phyloP scores from a whole-genome alignment of 441 rosid species.

The Gossypium davidsonii region DNA sequence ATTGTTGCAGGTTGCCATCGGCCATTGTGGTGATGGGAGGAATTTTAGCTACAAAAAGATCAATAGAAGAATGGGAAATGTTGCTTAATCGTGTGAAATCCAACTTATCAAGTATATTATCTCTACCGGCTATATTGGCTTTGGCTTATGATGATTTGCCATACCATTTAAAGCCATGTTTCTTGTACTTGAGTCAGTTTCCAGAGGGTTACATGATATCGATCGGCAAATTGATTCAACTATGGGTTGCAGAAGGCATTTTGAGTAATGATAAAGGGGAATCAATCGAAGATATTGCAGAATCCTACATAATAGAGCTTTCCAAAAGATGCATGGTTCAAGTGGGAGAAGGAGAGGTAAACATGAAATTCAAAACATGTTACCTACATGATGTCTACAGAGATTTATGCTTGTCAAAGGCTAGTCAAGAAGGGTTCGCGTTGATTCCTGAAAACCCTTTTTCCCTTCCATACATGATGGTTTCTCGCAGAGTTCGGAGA shows the following conservation, averaged over 20 bases:
- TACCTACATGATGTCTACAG: slow-evolving; percentile 32
- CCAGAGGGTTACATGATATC: slow-evolving; percentile 18
- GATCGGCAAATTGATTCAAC: slow-evolving; percentile 3
- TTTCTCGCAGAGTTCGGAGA: background rate
- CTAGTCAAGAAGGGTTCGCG: slow-evolving; percentile 18
- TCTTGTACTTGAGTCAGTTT: slow-evolving; percentile 27
- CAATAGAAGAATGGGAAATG: too few relatives aligned
- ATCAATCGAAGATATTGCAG: slow-evolving; percentile 26
- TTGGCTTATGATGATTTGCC: slow-evolving; percentile 16
- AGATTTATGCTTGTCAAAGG: slow-evolving; percentile 28
- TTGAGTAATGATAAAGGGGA: slow-evolving; percentile 4
- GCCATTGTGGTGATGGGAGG: too few relatives aligned
- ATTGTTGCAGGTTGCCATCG: too few relatives aligned
- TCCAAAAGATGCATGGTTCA: slow-evolving; percentile 30
- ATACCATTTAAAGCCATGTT: slow-evolving; percentile 22
- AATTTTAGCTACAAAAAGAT: too few relatives aligned
- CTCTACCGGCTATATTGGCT: too few relatives aligned
- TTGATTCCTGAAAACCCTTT: background rate
- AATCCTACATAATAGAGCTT: slow-evolving; percentile 26
- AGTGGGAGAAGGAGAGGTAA: slow-evolving; percentile 22
- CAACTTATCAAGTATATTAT: too few relatives aligned
- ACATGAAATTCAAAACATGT: slow-evolving; percentile 19
- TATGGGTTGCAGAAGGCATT: slow-evolving; percentile 26
- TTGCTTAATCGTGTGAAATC: too few relatives aligned
- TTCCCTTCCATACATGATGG: too few relatives aligned